Conservation (phyloP, 2,329 filamentous ascomycete genomes). For the Trichoderma breve region DNA sequence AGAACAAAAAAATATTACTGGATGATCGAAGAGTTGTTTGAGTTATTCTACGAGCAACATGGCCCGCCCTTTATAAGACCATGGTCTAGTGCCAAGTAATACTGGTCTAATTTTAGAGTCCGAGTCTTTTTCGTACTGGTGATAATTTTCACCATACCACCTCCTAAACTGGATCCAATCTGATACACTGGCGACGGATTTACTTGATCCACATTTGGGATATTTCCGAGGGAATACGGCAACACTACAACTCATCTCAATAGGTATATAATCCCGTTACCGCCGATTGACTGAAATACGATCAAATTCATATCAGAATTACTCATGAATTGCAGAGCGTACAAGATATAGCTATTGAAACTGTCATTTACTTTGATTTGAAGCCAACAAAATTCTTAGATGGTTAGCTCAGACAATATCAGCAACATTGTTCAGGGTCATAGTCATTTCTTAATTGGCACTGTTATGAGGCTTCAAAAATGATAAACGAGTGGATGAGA, state of each 20-base stretch:
- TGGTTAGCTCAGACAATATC: not conserved
- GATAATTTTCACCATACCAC: not conserved
- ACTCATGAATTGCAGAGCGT: not conserved
- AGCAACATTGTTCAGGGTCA: not conserved
- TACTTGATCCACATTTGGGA: not conserved
- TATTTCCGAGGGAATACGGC: not conserved
- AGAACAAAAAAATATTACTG: not conserved
- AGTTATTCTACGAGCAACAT: not conserved
- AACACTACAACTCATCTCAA: not conserved
- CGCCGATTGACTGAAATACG: not conserved
- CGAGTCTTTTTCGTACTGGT: constrained; percentile 7
- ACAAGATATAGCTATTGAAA: not conserved
- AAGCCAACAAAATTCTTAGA: not conserved
- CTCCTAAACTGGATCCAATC: constrained; percentile 3
- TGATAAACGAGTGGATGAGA: not conserved
- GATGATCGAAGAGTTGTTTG: not conserved
- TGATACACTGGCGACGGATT: not conserved
- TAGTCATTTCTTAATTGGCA: too few species aligned
- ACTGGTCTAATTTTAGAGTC: not conserved
- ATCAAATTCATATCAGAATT: not conserved
- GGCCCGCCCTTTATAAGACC: not conserved
- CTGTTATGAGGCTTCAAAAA: not conserved
- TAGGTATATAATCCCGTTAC: not conserved
- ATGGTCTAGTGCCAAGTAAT: not conserved
- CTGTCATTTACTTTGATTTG: not conserved